phyloP scores from a whole-genome alignment of 306 rosid species.

The Vigna trinervia region DNA sequence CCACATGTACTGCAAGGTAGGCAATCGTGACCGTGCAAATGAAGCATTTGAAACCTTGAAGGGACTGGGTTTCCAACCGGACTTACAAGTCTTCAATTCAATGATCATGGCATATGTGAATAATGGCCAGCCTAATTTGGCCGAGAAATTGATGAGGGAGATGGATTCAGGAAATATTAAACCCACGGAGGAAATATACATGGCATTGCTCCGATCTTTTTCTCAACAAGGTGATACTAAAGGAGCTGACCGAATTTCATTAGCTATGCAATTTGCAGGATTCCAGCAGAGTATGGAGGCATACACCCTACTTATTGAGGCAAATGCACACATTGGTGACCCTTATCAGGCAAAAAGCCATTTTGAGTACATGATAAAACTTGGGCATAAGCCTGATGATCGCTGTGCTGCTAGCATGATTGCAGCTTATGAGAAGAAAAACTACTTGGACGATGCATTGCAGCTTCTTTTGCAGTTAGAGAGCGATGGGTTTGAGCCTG shows the following conservation, averaged over 20 bases:
- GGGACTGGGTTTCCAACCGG: constrained; percentile 75
- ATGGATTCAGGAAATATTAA: constrained; percentile 69
- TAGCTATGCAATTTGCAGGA: constrained; percentile 70
- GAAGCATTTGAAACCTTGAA: constrained; percentile 69
- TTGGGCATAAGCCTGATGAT: constrained; percentile 78
- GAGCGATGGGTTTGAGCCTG: constrained; percentile 79
- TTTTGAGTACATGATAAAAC: constrained; percentile 68
- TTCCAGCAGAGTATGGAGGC: constrained; percentile 59
- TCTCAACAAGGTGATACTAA: constrained; percentile 53
- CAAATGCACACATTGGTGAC: constrained; percentile 52
- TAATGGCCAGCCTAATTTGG: constrained; percentile 62
- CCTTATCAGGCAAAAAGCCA: constrained; percentile 65
- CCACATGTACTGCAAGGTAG: constrained; percentile 85
- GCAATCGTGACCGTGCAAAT: constrained; percentile 67
- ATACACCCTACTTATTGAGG: constrained; percentile 73
- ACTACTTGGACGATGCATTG: constrained; percentile 74
- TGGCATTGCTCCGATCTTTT: constrained; percentile 71
- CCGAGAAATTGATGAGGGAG: constrained; percentile 61
- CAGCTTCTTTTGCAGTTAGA: constrained; percentile 72
- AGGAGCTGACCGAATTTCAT: constrained; percentile 60
- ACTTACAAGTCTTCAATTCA: constrained; percentile 60
- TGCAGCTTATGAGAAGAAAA: constrained; percentile 69
- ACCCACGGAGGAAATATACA: constrained; percentile 67
- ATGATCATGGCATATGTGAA: constrained; percentile 79
- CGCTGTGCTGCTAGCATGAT: constrained; percentile 82